Evolutionary conservation across 495 filamentous ascomycete genomes (phyloP), one percentile per base, ranked within the genome.

Genomic region (Podospora bellae-mahoneyi): DNA sequence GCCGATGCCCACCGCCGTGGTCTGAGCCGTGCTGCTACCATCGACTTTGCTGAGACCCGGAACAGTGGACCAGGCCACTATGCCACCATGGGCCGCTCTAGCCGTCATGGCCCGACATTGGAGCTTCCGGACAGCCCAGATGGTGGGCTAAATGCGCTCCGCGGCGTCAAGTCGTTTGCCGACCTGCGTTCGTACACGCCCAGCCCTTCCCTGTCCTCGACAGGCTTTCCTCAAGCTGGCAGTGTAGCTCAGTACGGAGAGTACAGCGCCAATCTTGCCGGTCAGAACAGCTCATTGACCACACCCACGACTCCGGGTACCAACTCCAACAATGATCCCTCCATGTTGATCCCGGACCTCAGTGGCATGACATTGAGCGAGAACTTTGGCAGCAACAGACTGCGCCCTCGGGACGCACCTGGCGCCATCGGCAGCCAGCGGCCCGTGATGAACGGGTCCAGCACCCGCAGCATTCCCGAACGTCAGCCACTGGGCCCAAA

Each of bases 141-240:
- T 55, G 86, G 86, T 6, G 71, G 70, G 6, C 44, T 77, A 34
- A 78, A 77, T 48, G 70, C 68, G 6, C 86, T 99, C n/a, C 91
- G 95, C 26, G 91, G 91, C 34, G 95, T 96, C 70, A 98, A 98
- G 81, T 97, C 94, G 23, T 97, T 97, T 76, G 95, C 94, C 58
- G 95, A 99, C 77, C 81, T 99, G 69, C 91, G 94, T 68, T 95
- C 94, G 2, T 96, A 94, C 79, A 97, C 94, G 9, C 95, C 95
- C 16, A 97, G 94, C 66, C 94, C 95, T 4, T 94, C 91, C 19
- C 90, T 92, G 3, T 97, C 95, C 4, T 90, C 91, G 15, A 91
- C 69, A 15, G 76, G 68, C 19, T 78, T 84, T 85, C 73, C 84
- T 28, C 72, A 87, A 68, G 89, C 89, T 74, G 82, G 87, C 27